Evolutionary conservation across 1,139 yeast species (phyloP).

Genomic region (Saccharomyces pastorianus): DNA sequence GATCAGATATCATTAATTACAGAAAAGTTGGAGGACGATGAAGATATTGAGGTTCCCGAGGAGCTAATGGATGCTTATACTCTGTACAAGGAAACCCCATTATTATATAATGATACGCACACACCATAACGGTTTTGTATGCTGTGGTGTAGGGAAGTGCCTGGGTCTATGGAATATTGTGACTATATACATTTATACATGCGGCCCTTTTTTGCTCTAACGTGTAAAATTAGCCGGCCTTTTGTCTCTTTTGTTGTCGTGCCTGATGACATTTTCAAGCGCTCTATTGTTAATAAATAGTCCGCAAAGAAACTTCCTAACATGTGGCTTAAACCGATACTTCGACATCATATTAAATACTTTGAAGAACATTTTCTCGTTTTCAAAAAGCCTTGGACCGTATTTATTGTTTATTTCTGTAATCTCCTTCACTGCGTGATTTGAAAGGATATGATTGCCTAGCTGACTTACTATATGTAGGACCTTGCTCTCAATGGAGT

Average conservation of each 20-base stretch:
- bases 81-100: slow-evolving; percentile 23
- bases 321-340: slow-evolving; percentile 57
- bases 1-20: slow-evolving; percentile 16
- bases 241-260: slow-evolving; percentile 32
- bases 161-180: not conserved
- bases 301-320: slow-evolving; percentile 61
- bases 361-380: slow-evolving; percentile 49
- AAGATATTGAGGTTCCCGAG: slow-evolving; percentile 19
- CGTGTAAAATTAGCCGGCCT: not conserved
- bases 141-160: not conserved
- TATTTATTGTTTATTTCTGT: slow-evolving; percentile 45
- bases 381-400: slow-evolving; percentile 48
- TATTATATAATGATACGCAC: slow-evolving; percentile 23
- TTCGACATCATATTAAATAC: slow-evolving; percentile 56
- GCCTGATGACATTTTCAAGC: slow-evolving; percentile 45
- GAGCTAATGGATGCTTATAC: slow-evolving; percentile 24
- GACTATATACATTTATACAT: not conserved
- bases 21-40: slow-evolving; percentile 8
- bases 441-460: slow-evolving; percentile 53
- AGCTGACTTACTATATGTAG: slow-evolving; percentile 54
- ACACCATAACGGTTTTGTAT: not conserved
- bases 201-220: not conserved
- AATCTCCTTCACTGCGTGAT: slow-evolving; percentile 58
- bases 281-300: slow-evolving; percentile 51
- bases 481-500: slow-evolving; percentile 34